Evolutionary conservation across 116 monocot species (phyloP).

Genomic region (Trichopus zeylanicus): DNA sequence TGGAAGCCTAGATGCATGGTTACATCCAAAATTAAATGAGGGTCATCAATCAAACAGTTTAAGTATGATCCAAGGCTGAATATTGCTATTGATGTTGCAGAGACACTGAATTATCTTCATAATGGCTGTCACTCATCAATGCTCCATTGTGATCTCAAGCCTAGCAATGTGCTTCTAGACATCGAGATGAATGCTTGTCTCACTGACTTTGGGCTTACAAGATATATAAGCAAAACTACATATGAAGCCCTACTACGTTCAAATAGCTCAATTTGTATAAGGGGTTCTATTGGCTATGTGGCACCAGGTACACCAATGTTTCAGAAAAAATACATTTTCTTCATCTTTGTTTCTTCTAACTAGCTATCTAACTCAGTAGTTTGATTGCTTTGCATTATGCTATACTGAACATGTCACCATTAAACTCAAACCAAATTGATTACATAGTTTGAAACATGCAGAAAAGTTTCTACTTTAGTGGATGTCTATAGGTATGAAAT

Average conservation of each 20-base stretch:
- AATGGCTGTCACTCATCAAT: slow-evolving; percentile 2
- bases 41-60: neutral
- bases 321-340: too few species aligned
- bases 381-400: too few species aligned
- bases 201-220: slow-evolving; percentile 27
- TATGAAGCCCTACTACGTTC: too few species aligned
- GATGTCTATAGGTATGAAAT: slow-evolving; percentile 26
- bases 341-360: too few species aligned
- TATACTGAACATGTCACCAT: too few species aligned
- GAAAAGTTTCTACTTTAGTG: slow-evolving; percentile 6
- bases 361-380: too few species aligned
- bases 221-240: too few species aligned
- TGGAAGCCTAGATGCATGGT: slow-evolving; percentile 5
- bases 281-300: neutral
- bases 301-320: slow-evolving; percentile 1
- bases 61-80: slow-evolving; percentile 8
- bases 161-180: slow-evolving; percentile 30
- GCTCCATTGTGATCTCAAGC: slow-evolving; percentile 33
- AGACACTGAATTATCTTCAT: slow-evolving; percentile 27
- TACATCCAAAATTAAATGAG: slow-evolving; percentile 1
- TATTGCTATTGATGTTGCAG: slow-evolving; percentile 27
- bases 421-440: too few species aligned
- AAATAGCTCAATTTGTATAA: neutral
- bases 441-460: slow-evolving; percentile 13
- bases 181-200: slow-evolving; percentile 21